Evolutionary conservation across 495 filamentous ascomycete genomes (phyloP).

Genomic region (Podospora bellae-mahoneyi): DNA sequence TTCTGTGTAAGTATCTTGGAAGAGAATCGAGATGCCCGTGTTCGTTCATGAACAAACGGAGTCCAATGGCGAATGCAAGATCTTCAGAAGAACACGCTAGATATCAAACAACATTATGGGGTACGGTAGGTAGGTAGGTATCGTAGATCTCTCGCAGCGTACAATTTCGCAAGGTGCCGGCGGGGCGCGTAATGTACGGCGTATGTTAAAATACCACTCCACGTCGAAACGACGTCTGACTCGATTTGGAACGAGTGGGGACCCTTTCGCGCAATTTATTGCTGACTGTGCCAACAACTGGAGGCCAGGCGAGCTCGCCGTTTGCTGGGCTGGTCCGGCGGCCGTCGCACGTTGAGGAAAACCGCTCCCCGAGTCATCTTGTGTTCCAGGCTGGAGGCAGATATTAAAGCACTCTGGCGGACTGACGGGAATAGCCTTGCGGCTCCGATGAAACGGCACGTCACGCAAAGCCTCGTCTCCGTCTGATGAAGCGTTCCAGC

Average conservation of each 20-base stretch:
- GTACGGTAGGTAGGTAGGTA: background rate
- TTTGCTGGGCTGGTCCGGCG: background rate
- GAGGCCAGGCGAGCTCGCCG: background rate
- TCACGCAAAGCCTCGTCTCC: background rate
- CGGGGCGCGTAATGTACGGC: background rate
- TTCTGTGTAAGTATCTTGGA: background rate
- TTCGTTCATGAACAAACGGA: background rate
- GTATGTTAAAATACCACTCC: background rate
- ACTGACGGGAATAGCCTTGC: background rate
- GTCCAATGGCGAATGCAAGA: background rate
- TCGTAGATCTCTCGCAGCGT: background rate
- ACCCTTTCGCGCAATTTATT: background rate
- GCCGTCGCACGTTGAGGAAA: background rate
- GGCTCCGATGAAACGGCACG: conserved; percentile 1
- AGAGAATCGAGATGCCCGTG: background rate
- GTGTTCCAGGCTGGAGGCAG: background rate
- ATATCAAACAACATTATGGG: background rate
- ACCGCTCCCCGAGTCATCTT: background rate
- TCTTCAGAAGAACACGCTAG: background rate
- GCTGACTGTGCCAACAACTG: background rate
- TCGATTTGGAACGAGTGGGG: conserved; percentile 3
- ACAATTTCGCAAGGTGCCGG: background rate
- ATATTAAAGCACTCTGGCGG: background rate
- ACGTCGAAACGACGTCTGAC: conserved; percentile 5
- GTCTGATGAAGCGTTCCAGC: conserved; percentile 9